Percentiles rank a stretch among this genome's conserved stretches.
Evolutionary conservation across 164 flowering plant genomes (phyloP).

Genomic region (Magnolia officinalis): DNA sequence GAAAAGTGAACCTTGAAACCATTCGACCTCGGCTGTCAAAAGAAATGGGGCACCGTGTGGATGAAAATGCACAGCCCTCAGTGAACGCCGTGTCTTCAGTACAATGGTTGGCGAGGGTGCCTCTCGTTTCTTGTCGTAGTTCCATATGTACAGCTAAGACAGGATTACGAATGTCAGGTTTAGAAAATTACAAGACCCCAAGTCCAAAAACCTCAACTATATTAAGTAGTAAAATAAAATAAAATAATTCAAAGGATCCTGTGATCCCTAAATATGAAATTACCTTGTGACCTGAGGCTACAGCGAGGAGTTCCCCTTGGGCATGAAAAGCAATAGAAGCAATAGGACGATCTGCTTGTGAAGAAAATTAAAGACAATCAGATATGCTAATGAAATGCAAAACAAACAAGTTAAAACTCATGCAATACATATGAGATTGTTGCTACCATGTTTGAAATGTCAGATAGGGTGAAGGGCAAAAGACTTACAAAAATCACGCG

Average conservation of each 20-base stretch:
- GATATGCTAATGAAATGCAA: not conserved
- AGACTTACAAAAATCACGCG: conserved; percentile 78
- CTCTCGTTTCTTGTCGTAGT: conserved; percentile 63
- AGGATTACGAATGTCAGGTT: conserved; percentile 10
- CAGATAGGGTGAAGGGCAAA: not conserved
- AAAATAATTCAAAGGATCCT: not conserved
- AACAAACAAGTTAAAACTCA: not conserved
- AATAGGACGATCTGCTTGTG: conserved; percentile 78
- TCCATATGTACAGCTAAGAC: conserved; percentile 81
- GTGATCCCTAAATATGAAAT: not conserved
- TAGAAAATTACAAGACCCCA: not conserved
- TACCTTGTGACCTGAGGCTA: conserved; percentile 98
- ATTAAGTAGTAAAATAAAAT: not conserved
- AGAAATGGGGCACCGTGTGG: conserved; percentile 90
- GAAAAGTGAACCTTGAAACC: not conserved
- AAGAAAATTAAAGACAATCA: not conserved
- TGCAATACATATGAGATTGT: not conserved
- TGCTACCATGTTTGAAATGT: not conserved
- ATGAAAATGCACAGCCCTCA: conserved; percentile 98
- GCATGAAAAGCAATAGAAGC: conserved; percentile 99
- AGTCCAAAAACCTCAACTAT: not conserved
- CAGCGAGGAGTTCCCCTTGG: conserved; percentile 84
- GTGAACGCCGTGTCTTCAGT: conserved; percentile 82
- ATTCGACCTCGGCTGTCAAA: conserved; percentile 81
- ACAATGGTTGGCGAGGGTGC: conserved; percentile 61